Base-by-base conservation (phyloP, 192 early-diverging fungal species). In the Mortierella antarctica region DNA sequence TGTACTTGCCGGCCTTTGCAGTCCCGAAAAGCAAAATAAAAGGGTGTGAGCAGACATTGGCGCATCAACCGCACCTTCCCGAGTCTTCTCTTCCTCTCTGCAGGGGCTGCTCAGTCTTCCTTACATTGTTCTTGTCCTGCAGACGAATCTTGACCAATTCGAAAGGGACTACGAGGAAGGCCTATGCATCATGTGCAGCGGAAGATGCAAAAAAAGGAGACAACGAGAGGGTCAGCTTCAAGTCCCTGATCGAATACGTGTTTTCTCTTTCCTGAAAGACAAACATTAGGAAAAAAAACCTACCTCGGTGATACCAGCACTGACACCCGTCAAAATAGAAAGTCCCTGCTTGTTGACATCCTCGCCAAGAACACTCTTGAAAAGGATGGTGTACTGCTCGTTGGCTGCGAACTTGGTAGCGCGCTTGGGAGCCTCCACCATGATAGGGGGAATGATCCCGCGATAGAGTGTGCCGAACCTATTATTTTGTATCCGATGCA, bases 351-450 rank as follows among this genome's bases (percentile, higher is more conserved):
- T 92, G 82, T 92, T 92, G 86, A 91, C 89, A 54, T 89, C 90
- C 74, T 90, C 71, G 31, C 91, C 88, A 82, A 94, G 93, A 67
- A 95, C 62, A 64, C 85, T 89, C 74, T 85, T 91, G 74, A 87
- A 93, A 71, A 93, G 77, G 15, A 84, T 83, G 13, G 86, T 88
- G 67, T 94, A 96, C 78, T 94, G 91, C 74, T 96, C 96, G 76
- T 99, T 99, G 40, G 96, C 91, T 7, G 94, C 93, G 88, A 99
- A 99, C 84, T 99, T 99, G 84, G 95, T 99, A 20, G 96, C 95
- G 53, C 97, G 91, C 87, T 99, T 99, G 21, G 97, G 97, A 48
- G 97, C 97, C 84, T 99, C 98, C 1, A 96, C 95, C 86, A 99
- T 87, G 73, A 99, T 96, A 7, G 98, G 98, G 50, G 98, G 95